Evolutionary conservation across 768 basidiomycete species (phyloP).

Genomic region (Auricularia sp.): DNA sequence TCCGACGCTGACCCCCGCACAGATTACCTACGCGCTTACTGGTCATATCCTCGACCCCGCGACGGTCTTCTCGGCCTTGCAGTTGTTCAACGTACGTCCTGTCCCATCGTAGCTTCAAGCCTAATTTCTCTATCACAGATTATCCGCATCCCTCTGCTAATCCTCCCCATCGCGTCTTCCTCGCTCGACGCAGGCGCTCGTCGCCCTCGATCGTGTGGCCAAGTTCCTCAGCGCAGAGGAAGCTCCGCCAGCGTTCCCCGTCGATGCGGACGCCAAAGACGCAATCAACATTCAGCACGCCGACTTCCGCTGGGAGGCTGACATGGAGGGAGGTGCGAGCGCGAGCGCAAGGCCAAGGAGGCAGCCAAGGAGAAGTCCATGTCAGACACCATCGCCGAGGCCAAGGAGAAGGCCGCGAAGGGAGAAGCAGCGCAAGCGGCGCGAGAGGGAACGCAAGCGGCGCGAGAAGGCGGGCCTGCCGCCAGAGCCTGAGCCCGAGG

Average conservation of each 20-base stretch:
- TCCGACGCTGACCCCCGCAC: background rate
- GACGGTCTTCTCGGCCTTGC: slow-evolving; percentile 46
- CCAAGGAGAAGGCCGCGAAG: slow-evolving; percentile 21
- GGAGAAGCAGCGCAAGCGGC: background rate
- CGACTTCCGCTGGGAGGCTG: slow-evolving; percentile 45
- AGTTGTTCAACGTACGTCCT: slow-evolving; percentile 44
- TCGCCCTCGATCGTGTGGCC: slow-evolving; percentile 40
- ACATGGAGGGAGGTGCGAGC: background rate
- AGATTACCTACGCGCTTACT: slow-evolving; percentile 55
- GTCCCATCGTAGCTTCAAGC: background rate
- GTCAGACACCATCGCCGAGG: slow-evolving; percentile 10
- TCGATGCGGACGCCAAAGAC: slow-evolving; percentile 27
- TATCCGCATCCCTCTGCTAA: slow-evolving; percentile 47
- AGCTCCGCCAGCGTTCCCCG: slow-evolving; percentile 34
- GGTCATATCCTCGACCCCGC: slow-evolving; percentile 46
- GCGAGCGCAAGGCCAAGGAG: background rate
- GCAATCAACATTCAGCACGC: slow-evolving; percentile 34
- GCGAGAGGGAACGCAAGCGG: background rate
- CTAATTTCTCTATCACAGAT: slow-evolving; percentile 26
- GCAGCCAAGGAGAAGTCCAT: slow-evolving; percentile 10
- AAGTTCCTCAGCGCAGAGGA: slow-evolving; percentile 48
- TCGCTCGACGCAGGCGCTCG: slow-evolving; percentile 38
- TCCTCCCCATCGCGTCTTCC: slow-evolving; percentile 46
- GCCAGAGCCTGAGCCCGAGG: background rate
- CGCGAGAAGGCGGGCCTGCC: background rate